phyloP scores from a whole-genome alignment of 306 rosid genomes.

The Canavalia ensiformis region DNA sequence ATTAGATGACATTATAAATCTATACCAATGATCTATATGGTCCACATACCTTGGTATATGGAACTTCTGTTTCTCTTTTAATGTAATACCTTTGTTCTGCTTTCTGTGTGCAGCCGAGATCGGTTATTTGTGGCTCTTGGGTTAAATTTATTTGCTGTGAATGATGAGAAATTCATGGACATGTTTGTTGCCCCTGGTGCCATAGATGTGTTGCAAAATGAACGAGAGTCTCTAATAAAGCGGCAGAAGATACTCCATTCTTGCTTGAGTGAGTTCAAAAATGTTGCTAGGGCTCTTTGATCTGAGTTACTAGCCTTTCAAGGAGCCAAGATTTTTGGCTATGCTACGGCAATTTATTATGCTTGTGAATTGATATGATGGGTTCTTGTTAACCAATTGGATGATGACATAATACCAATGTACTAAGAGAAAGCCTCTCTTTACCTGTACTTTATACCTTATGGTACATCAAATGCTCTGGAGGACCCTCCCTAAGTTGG shows the following conservation, averaged over 20 bases:
- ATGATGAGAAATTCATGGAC: conserved; percentile 92
- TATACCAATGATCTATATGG: background rate
- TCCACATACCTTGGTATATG: conserved; percentile 11
- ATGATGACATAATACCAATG: conserved; percentile 26
- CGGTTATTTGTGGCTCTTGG: conserved; percentile 84
- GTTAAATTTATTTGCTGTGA: conserved; percentile 89
- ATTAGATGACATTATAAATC: conserved; percentile 9
- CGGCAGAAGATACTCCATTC: conserved; percentile 87
- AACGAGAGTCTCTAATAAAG: conserved; percentile 77
- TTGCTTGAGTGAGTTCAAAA: conserved; percentile 89
- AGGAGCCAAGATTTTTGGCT: conserved; percentile 24
- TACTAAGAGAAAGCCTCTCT: conserved; percentile 24
- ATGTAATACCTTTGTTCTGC: background rate
- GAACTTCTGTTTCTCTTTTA: conserved; percentile 1
- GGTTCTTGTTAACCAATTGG: conserved; percentile 29
- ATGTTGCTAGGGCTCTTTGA: conserved; percentile 77
- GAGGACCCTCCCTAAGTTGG: conserved; percentile 1
- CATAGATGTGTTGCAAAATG: conserved; percentile 71
- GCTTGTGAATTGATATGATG: conserved; percentile 13
- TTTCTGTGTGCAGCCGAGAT: conserved; percentile 73
- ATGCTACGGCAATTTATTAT: conserved; percentile 3
- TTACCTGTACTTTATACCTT: conserved; percentile 15
- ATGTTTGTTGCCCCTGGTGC: conserved; percentile 98
- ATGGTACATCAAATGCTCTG: conserved; percentile 18
- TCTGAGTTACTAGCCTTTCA: conserved; percentile 22